Evolutionary conservation across 176 grass and related monocot genomes (phyloP).

Genomic region (Lolium rigidum): DNA sequence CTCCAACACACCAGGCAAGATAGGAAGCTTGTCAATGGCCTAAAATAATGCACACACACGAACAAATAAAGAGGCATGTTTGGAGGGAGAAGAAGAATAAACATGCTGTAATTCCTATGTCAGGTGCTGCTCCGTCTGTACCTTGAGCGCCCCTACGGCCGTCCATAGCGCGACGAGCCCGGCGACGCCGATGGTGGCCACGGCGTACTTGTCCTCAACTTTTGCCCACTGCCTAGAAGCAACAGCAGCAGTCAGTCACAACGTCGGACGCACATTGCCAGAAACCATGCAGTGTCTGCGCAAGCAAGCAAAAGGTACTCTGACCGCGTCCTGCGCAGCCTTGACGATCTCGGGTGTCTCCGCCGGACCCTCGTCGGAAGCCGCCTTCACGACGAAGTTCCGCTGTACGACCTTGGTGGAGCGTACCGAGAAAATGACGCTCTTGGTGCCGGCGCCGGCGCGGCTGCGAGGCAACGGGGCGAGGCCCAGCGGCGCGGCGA

Average conservation of each 20-base stretch:
- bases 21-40: constrained; percentile 89
- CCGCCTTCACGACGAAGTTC: background rate
- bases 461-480: background rate
- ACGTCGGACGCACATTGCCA: constrained; percentile 38
- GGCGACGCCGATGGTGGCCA: constrained; percentile 64
- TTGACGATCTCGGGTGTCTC: constrained; percentile 29
- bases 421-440: background rate
- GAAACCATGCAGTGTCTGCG: background rate
- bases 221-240: constrained; percentile 93
- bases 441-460: background rate
- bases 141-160: constrained; percentile 69
- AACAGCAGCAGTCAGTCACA: constrained; percentile 34
- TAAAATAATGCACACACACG: constrained; percentile 1
- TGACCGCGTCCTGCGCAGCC: constrained; percentile 34
- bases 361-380: background rate
- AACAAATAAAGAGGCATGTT: background rate
- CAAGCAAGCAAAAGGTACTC: constrained; percentile 28
- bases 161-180: constrained; percentile 83
- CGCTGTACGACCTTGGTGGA: background rate
- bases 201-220: constrained; percentile 98
- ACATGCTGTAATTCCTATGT: background rate
- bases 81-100: background rate
- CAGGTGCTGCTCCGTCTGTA: constrained; percentile 27
- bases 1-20: constrained; percentile 83
- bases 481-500: constrained; percentile 43